Base-by-base conservation (phyloP, 345 rosid genomes). In the Linum lewisii region DNA sequence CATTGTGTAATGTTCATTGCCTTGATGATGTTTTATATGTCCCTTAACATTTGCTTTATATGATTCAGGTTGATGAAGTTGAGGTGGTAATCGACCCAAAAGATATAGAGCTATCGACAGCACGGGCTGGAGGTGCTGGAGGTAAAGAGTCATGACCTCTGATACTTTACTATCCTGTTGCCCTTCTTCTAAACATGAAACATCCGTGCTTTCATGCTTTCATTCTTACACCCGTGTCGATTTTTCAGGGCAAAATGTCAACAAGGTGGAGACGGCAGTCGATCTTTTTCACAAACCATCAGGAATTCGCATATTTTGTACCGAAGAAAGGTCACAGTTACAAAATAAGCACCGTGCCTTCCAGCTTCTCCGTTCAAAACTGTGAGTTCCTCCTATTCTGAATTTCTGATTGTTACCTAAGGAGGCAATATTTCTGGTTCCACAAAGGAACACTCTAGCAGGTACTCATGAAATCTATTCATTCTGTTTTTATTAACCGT, bases 41-140 rank as follows among this genome's bases (percentile, higher is more conserved):
- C 51, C 26, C 29, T 22, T 47, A 14, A 18, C 60, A 59, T 60
- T 29, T 56, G 36, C 44, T 69, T 18, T 38, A 25, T 55, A 51
- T 76, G 64, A 56, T 60, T 62, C 72, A 88, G 98, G 97, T 78
- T 63, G 97, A 88, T 81, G 98, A 92, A 78, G 97, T 92, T 51
- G 95, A 92, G 67, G 89, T 92, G 59, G 94, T 78, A 69, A 88
- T 92, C 75, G 98, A 88, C 57, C 95, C 98, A 37, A 84, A 86
- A 66, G 98, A 92, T 57, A 82, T 84, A 74, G 99, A 88, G 77
- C 94, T 93, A 66, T 82, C 97, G 55, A 81, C 97, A 44, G 90
- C 99, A 59, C 82, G 97, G 79, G 80, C 99, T 53, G 99, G 99
- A 55, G 99, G 99, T 23, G 95, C 95, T 75, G 99, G 97, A 82